Conservation (phyloP, 768 basidiomycete genomes). For the Collybia nuda region DNA sequence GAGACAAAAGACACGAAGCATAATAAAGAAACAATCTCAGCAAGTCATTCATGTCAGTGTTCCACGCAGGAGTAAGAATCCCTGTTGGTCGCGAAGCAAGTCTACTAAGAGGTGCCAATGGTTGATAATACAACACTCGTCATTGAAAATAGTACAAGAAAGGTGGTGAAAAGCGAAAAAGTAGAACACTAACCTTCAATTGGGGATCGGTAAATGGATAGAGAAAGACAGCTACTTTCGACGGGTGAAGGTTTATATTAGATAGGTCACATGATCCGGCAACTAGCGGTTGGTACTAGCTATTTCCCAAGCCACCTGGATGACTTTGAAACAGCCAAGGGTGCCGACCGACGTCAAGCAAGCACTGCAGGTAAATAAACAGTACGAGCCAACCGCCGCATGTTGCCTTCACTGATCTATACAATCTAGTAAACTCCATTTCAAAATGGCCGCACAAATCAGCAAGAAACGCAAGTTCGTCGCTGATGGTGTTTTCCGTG, state of each 20-base stretch:
- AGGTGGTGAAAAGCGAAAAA: constrained; percentile 2
- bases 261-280: constrained; percentile 15
- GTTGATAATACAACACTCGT: constrained; percentile 80
- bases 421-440: background rate
- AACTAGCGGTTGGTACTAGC: constrained; percentile 22
- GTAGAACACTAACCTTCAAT: constrained; percentile 5
- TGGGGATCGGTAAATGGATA: too few species aligned
- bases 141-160: constrained; percentile 40
- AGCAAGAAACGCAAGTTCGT: constrained; percentile 99
- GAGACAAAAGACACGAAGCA: constrained; percentile 1
- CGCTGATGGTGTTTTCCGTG: constrained; percentile 98
- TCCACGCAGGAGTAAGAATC: constrained; percentile 37
- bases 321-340: background rate
- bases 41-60: constrained; percentile 85
- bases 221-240: too few species aligned
- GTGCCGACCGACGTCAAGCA: constrained; percentile 4
- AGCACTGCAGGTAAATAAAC: background rate
- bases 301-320: constrained; percentile 25
- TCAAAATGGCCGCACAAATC: constrained; percentile 78
- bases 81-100: constrained; percentile 41
- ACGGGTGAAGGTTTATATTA: too few species aligned
- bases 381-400: background rate
- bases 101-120: constrained; percentile 96
- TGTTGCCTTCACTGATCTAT: background rate
- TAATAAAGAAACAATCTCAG: constrained; percentile 66